Evolutionary conservation across 1,139 yeast species (phyloP).

Genomic region (Arxiozyma bovina): DNA sequence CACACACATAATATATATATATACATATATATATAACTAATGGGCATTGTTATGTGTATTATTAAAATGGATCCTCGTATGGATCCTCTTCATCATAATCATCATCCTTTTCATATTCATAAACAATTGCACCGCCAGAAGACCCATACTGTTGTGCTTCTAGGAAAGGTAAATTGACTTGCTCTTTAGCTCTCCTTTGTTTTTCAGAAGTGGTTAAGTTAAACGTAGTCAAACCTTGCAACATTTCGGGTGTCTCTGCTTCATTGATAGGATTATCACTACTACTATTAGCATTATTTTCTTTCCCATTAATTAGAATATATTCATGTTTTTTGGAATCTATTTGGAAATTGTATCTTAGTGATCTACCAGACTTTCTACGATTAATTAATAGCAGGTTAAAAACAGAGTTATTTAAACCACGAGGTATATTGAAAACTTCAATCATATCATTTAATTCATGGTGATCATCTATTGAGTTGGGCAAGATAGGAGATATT

Average conservation of each 20-base stretch:
- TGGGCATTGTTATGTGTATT: background rate
- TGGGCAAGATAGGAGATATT: slow-evolving; percentile 37
- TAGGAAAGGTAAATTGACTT: slow-evolving; percentile 80
- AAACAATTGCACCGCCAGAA: slow-evolving; percentile 81
- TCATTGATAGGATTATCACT: slow-evolving; percentile 29
- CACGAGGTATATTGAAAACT: slow-evolving; percentile 43
- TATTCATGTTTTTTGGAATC: slow-evolving; percentile 46
- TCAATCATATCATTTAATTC: slow-evolving; percentile 37
- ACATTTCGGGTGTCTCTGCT: slow-evolving; percentile 38
- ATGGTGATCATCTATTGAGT: slow-evolving; percentile 38
- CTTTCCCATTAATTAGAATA: slow-evolving; percentile 25
- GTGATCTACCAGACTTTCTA: slow-evolving; percentile 76
- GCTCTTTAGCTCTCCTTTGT: slow-evolving; percentile 70
- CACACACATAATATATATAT: background rate
- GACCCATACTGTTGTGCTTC: slow-evolving; percentile 75
- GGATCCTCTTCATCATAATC: slow-evolving; percentile 98
- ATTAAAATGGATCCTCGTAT: slow-evolving; percentile 83
- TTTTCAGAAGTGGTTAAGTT: slow-evolving; percentile 66
- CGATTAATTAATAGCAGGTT: slow-evolving; percentile 51
- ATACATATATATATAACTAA: background rate
- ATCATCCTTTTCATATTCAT: slow-evolving; percentile 74
- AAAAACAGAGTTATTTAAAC: slow-evolving; percentile 42
- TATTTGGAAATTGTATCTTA: slow-evolving; percentile 47
- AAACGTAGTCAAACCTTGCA: slow-evolving; percentile 77
- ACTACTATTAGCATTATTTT: background rate